phyloP scores from a whole-genome alignment of 192 early-diverging fungal species.

The Gamsiella multidivaricata region DNA sequence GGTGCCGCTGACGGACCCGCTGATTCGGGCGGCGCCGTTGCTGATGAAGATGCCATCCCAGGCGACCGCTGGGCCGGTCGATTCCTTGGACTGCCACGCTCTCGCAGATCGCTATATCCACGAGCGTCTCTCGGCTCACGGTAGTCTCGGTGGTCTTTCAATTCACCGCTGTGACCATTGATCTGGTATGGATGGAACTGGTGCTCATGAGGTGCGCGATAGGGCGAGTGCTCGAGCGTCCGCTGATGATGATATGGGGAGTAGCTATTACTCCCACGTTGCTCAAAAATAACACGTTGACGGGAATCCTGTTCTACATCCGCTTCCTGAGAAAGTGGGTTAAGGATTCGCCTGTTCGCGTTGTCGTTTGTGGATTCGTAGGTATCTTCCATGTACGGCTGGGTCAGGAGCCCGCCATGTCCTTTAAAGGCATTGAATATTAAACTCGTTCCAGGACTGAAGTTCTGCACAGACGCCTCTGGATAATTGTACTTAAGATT shows the following conservation, averaged over 20 bases:
- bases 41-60: neutral
- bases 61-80: neutral
- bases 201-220: neutral
- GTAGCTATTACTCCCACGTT: neutral
- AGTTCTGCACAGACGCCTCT: constrained; percentile 32
- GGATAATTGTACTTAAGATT: constrained; percentile 36
- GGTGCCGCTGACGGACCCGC: neutral
- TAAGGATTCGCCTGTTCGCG: neutral
- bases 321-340: neutral
- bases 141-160: constrained; percentile 19
- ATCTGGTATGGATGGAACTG: neutral
- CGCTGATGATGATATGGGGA: neutral
- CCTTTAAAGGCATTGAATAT: constrained; percentile 42
- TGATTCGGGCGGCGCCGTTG: neutral
- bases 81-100: neutral
- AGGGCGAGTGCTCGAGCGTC: constrained; percentile 9
- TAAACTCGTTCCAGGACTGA: constrained; percentile 46
- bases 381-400: constrained; percentile 17
- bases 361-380: neutral
- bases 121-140: constrained; percentile 7
- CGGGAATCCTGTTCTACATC: neutral
- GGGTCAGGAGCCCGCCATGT: constrained; percentile 10
- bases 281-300: neutral
- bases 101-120: constrained; percentile 12
- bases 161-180: neutral